These are phyloP conservation scores for Pestalotiopsis sp. DNA, from an alignment of 2,329 filamentous ascomycete species.

Conservation along the genomic window DNA sequence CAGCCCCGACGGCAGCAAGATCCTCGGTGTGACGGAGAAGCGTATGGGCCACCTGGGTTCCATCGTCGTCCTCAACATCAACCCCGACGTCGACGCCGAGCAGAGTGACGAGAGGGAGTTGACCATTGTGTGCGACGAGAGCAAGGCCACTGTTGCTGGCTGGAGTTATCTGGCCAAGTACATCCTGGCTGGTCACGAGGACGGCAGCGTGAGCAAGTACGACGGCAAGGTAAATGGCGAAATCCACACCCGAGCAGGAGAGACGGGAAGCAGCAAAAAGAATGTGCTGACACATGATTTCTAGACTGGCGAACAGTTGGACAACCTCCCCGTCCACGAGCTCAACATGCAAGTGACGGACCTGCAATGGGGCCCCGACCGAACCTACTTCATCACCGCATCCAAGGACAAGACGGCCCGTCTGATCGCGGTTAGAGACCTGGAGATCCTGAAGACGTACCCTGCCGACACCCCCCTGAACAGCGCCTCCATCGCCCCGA, in stretches of 20 bases:
- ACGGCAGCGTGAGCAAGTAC: conserved; percentile 87
- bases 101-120: conserved; percentile 82
- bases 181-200: conserved; percentile 97
- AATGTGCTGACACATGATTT: conserved; percentile 16
- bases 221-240: conserved; percentile 73
- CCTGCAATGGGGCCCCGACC: conserved; percentile 90
- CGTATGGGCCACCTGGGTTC: conserved; percentile 94
- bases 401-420: conserved; percentile 94
- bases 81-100: conserved; percentile 76
- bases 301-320: conserved; percentile 75
- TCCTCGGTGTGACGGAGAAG: conserved; percentile 97
- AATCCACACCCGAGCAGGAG: background rate
- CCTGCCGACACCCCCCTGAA: conserved; percentile 91
- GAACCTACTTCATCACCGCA: conserved; percentile 97
- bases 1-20: conserved; percentile 85
- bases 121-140: conserved; percentile 90
- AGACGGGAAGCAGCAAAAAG: background rate
- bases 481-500: conserved; percentile 88
- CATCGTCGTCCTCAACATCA: conserved; percentile 90
- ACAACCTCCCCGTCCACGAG: conserved; percentile 84
- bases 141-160: conserved; percentile 95
- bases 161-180: conserved; percentile 95
- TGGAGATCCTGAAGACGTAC: conserved; percentile 93
- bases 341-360: conserved; percentile 82
- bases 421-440: conserved; percentile 82